phyloP scores from a whole-genome alignment of 805 yeast genomes.

The Starmerella potacharoeniae region DNA sequence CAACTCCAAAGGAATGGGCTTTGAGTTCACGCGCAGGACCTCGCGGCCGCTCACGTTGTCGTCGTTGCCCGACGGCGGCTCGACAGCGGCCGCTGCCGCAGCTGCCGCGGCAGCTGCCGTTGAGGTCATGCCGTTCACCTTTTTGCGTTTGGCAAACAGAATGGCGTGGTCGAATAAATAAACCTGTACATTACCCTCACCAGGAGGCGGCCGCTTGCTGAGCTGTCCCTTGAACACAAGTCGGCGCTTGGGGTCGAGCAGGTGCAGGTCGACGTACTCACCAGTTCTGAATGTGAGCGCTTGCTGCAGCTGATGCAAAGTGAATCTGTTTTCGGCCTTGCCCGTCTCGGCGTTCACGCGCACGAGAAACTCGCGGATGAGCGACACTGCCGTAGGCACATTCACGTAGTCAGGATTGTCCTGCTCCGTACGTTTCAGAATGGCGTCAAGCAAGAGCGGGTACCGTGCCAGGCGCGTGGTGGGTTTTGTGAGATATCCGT shows the following conservation, averaged over 20 bases:
- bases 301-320: slow-evolving; percentile 75
- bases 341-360: slow-evolving; percentile 83
- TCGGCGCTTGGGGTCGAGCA: slow-evolving; percentile 69
- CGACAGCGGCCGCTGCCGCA: slow-evolving; percentile 20
- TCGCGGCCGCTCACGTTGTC: slow-evolving; percentile 39
- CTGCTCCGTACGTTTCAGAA: slow-evolving; percentile 70
- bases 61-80: slow-evolving; percentile 13
- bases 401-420: slow-evolving; percentile 61
- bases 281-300: slow-evolving; percentile 69
- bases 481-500: slow-evolving; percentile 88
- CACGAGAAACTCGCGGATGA: slow-evolving; percentile 61
- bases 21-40: slow-evolving; percentile 78
- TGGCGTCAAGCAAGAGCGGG: slow-evolving; percentile 71
- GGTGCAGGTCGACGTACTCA: slow-evolving; percentile 74
- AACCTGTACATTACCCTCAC: slow-evolving; percentile 69
- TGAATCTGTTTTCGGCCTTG: slow-evolving; percentile 84
- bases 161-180: slow-evolving; percentile 83
- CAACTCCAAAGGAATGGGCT: slow-evolving; percentile 74
- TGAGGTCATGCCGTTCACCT: slow-evolving; percentile 48
- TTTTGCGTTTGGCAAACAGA: slow-evolving; percentile 71
- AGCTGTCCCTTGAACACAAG: slow-evolving; percentile 69
- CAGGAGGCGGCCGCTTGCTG: slow-evolving; percentile 52
- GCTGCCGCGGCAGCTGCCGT: slow-evolving; percentile 20
- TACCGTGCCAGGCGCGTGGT: slow-evolving; percentile 93
- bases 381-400: slow-evolving; percentile 60